These are phyloP conservation scores for Circinella minor DNA, from an alignment of 371 early-diverging fungal genomes.

Conservation along the genomic window DNA sequence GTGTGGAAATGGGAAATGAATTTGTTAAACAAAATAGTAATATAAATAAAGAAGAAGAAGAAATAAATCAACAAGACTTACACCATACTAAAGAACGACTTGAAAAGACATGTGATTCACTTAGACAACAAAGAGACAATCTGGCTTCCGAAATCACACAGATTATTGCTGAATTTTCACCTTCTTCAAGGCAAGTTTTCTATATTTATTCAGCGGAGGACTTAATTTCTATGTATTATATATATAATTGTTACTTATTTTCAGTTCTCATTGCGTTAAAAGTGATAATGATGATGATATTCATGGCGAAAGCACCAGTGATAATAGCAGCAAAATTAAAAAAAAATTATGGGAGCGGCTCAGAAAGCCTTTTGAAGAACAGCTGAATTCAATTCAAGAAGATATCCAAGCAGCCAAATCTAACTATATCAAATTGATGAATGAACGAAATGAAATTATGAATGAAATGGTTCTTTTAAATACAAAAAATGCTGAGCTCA, in stretches of 20 bases:
- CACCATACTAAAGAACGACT: slow-evolving; percentile 14
- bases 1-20: neutral
- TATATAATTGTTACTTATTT: neutral
- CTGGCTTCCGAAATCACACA: slow-evolving; percentile 19
- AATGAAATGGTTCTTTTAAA: slow-evolving; percentile 63
- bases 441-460: slow-evolving; percentile 34
- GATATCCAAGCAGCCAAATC: slow-evolving; percentile 10
- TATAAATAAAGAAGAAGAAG: neutral
- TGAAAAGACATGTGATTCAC: slow-evolving; percentile 19
- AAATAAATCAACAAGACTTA: slow-evolving; percentile 12
- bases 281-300: neutral
- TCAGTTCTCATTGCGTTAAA: no score
- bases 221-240: no score
- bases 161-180: neutral
- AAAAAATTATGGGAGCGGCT: neutral
- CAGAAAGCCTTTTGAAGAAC: neutral
- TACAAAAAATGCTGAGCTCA: slow-evolving; percentile 59
- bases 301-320: neutral
- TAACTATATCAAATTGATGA: slow-evolving; percentile 1
- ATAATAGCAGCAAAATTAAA: neutral
- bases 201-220: neutral
- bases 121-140: slow-evolving; percentile 19
- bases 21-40: neutral
- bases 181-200: neutral
- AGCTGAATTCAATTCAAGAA: slow-evolving; percentile 9